phyloP scores from a whole-genome alignment of 176 grass and related monocot species.

The Aegilops tauschii region DNA sequence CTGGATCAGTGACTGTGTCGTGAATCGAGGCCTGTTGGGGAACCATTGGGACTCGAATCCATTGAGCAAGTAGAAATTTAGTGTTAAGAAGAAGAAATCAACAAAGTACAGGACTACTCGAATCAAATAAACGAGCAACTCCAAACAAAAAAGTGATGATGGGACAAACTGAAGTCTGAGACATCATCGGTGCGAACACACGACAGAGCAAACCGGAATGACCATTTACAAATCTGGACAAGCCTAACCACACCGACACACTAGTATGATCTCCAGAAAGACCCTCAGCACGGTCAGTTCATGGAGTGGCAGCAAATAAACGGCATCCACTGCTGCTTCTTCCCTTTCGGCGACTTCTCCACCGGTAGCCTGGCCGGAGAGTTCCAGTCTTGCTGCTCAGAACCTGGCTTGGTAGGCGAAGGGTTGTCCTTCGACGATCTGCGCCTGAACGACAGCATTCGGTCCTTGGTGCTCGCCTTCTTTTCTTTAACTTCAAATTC shows the following conservation, averaged over 20 bases:
- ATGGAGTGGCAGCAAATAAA: slow-evolving; percentile 66
- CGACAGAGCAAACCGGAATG: background rate
- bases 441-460: slow-evolving; percentile 32
- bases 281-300: slow-evolving; percentile 11
- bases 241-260: background rate
- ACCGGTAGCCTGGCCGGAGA: slow-evolving; percentile 55
- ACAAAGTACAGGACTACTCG: background rate
- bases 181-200: background rate
- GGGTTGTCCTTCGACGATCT: slow-evolving; percentile 11
- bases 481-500: slow-evolving; percentile 47
- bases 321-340: slow-evolving; percentile 58
- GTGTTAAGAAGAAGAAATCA: background rate
- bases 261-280: background rate
- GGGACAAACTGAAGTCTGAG: background rate
- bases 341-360: slow-evolving; percentile 38
- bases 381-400: slow-evolving; percentile 58
- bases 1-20: slow-evolving; percentile 7
- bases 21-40: too few relatives aligned
- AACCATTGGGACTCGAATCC: too few relatives aligned
- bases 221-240: slow-evolving; percentile 4
- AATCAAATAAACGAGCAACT: background rate
- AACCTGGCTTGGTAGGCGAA: slow-evolving; percentile 12
- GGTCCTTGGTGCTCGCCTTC: slow-evolving; percentile 36
- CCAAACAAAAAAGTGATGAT: background rate
- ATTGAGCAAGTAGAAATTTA: background rate